Evolutionary conservation across 2,329 filamentous ascomycete genomes (phyloP), one percentile per base, ranked within the genome.

Genomic region (Stagonosporopsis vannaccii): DNA sequence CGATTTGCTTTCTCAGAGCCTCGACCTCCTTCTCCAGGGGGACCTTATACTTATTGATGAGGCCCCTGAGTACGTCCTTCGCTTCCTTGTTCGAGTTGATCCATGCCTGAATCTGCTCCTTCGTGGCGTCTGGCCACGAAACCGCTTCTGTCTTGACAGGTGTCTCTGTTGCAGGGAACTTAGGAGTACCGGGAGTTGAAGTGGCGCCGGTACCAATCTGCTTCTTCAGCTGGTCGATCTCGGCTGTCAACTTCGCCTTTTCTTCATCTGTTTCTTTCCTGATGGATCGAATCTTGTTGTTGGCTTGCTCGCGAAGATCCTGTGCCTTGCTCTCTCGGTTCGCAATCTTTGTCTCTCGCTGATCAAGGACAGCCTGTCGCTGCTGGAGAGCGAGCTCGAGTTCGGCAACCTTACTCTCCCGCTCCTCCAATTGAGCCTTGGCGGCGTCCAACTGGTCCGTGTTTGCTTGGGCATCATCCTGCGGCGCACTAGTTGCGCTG

Each of bases 211-310:
- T 22, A 17, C 47, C 51, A 3, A 51, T 19, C 28, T 64, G 61
- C 55, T 59, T 64, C 53, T 67, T 70, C 32, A 73, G 63, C 41
- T 74, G 75, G 12, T 75, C 67, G 8, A 79, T 67, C 37, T 78
- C 76, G 28, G 70, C 76, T 43, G 81, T 77, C 49, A 85, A 79
- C 51, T 79, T 72, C 36, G 67, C 65, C 39, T 71, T 65, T 13
- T 78, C 81, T 28, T 63, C 58, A 20, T 65, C 59, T 2, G 58
- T 58, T 30, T 65, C 61, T n/a, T 59, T 59, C 9, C 58, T 59
- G 47, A 65, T 59, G 48, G 83, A 79, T 66, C 90, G 90, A 56
- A 90, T 81, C 11, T 83, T 86, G 26, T 85, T 83, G 68, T 93
- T 90, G 15, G 89, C 79, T 58, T 87, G 85, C 50, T 84, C 82